Percentiles rank a stretch among this genome's conserved stretches.
Evolutionary conservation across 106 monocot genomes (phyloP).

Genomic region (Acorus gramineus): DNA sequence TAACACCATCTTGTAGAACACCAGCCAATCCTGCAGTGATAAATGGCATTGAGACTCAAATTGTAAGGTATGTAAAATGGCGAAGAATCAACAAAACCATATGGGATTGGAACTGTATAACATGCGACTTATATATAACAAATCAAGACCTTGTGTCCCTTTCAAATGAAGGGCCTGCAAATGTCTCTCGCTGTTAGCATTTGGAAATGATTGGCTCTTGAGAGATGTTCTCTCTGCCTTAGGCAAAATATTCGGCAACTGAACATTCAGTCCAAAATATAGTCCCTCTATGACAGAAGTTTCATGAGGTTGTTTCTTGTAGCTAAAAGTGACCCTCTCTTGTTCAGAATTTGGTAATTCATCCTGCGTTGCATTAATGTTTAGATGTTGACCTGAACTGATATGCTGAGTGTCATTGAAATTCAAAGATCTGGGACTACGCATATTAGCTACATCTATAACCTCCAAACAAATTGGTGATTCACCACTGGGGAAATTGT

Average conservation of each 20-base stretch:
- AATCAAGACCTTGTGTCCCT: too few relatives aligned
- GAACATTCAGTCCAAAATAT: slow-evolving; percentile 7
- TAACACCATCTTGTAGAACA: slow-evolving; percentile 17
- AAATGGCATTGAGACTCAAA: background rate
- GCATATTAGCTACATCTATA: slow-evolving; percentile 62
- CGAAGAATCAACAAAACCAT: too few relatives aligned
- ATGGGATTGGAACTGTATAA: too few relatives aligned
- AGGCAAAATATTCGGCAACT: slow-evolving; percentile 3
- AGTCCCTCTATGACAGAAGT: slow-evolving; percentile 1
- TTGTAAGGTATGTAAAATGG: too few relatives aligned
- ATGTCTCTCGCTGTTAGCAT: too few relatives aligned
- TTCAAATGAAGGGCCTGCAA: too few relatives aligned
- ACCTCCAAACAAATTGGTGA: slow-evolving; percentile 24
- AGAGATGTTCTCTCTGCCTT: too few relatives aligned
- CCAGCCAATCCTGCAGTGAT: slow-evolving; percentile 16
- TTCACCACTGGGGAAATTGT: slow-evolving; percentile 8
- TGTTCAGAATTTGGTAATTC: slow-evolving; percentile 9
- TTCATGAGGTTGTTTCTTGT: slow-evolving; percentile 8
- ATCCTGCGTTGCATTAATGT: slow-evolving; percentile 4
- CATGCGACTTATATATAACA: too few relatives aligned
- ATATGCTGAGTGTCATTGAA: slow-evolving; percentile 3
- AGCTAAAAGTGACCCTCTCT: slow-evolving; percentile 3
- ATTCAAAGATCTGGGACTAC: slow-evolving; percentile 13
- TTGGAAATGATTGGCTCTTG: too few relatives aligned
- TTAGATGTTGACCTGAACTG: slow-evolving; percentile 3